These are phyloP conservation scores for Naumovozyma castellii DNA, from an alignment of 805 yeast genomes.

Conservation along the genomic window DNA sequence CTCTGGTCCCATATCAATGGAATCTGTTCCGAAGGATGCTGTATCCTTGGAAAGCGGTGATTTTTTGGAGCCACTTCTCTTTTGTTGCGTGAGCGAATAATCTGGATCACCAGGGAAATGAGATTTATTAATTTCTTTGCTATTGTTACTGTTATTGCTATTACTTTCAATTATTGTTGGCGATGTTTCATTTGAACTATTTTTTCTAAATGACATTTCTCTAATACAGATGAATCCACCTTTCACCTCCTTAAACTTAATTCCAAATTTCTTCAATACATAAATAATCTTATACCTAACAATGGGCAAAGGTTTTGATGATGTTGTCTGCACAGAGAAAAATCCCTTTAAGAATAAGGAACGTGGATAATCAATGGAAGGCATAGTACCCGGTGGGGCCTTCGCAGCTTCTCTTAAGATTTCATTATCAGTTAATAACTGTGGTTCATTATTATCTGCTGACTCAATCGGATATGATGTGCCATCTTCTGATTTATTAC, in stretches of 20 bases:
- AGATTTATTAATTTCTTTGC: not conserved
- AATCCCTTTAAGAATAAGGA: slow-evolving; percentile 86
- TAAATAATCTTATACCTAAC: slow-evolving; percentile 75
- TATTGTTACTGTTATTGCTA: not conserved
- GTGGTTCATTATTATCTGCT: slow-evolving; percentile 2
- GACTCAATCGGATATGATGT: not conserved
- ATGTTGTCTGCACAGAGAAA: slow-evolving; percentile 88
- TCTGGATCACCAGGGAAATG: not conserved
- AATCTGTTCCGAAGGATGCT: not conserved
- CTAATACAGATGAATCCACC: slow-evolving; percentile 81
- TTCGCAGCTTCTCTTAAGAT: slow-evolving; percentile 38
- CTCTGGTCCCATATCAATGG: not conserved
- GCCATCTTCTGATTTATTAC: not conserved
- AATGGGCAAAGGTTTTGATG: slow-evolving; percentile 81
- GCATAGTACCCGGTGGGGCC: slow-evolving; percentile 74
- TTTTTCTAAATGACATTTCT: no score
- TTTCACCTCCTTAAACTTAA: slow-evolving; percentile 78
- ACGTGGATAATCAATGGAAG: slow-evolving; percentile 85
- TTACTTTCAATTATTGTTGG: not conserved
- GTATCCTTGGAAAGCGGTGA: not conserved
- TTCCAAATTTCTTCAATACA: slow-evolving; percentile 64
- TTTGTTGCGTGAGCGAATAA: not conserved
- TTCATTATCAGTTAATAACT: slow-evolving; percentile 37
- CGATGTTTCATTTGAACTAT: not conserved
- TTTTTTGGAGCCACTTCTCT: not conserved